Conservation (phyloP, 2,329 filamentous ascomycete genomes). For the Cordyceps javanica region DNA sequence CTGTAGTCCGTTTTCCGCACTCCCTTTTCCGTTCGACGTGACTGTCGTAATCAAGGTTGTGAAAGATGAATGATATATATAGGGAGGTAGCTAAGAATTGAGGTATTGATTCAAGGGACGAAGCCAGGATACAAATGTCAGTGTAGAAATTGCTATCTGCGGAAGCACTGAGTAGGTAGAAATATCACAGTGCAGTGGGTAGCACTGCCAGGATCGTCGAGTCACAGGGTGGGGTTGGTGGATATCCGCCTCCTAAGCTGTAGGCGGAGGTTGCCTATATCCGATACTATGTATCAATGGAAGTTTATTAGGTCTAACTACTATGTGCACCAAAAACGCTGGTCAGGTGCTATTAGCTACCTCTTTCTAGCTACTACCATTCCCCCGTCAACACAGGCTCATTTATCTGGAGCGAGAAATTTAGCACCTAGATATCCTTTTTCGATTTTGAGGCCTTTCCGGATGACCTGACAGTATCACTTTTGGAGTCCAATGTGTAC, state of each 20-base stretch:
- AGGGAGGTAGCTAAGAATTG: not conserved
- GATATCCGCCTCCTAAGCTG: not conserved
- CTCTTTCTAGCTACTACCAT: not conserved
- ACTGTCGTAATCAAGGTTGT: not conserved
- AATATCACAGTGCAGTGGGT: not conserved
- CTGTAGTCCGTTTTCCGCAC: too few relatives aligned
- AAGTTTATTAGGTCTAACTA: too few relatives aligned
- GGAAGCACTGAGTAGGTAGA: too few relatives aligned
- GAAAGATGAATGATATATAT: not conserved
- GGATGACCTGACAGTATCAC: conserved; percentile 15
- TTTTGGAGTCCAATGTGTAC: conserved; percentile 68
- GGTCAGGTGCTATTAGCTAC: too few relatives aligned
- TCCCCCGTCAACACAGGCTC: not conserved
- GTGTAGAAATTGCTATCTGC: not conserved
- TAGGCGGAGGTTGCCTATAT: conserved; percentile 22
- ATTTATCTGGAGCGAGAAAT: not conserved
- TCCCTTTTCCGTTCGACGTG: too few relatives aligned
- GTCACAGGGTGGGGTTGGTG: conserved; percentile 9
- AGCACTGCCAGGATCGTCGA: not conserved
- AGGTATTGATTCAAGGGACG: not conserved
- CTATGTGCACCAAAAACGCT: too few relatives aligned
- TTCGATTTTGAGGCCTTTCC: not conserved
- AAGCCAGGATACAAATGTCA: not conserved
- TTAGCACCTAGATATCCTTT: not conserved
- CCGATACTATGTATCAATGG: conserved; percentile 19